Conservation (phyloP, 805 yeast genomes). For the Barnettozyma siamensis region DNA sequence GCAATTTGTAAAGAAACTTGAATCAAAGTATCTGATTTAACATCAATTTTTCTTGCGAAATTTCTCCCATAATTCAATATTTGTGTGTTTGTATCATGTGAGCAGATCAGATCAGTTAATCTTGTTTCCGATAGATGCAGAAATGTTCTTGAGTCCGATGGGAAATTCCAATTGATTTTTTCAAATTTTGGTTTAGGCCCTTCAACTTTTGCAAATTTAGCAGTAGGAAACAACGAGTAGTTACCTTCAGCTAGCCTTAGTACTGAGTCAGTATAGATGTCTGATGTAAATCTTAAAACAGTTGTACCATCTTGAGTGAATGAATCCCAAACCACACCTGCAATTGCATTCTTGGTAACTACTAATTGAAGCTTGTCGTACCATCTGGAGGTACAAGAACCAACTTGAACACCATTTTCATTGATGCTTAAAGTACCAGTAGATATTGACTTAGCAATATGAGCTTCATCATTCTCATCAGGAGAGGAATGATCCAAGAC, state of each 20-base stretch:
- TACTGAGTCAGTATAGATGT: slow-evolving; percentile 84
- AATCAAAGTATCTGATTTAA: slow-evolving; percentile 83
- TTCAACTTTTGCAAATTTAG: slow-evolving; percentile 17
- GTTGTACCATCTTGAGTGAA: slow-evolving; percentile 93
- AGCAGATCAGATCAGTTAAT: slow-evolving; percentile 73
- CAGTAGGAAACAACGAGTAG: slow-evolving; percentile 34
- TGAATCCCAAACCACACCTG: slow-evolving; percentile 88
- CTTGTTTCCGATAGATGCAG: slow-evolving; percentile 86
- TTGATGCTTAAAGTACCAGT: slow-evolving; percentile 76
- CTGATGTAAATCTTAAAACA: slow-evolving; percentile 80
- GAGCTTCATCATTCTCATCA: slow-evolving; percentile 37
- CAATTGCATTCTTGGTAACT: slow-evolving; percentile 78
- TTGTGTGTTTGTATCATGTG: slow-evolving; percentile 71
- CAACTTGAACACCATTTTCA: slow-evolving; percentile 74
- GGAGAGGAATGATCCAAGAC: slow-evolving; percentile 74
- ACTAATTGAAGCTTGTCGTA: slow-evolving; percentile 81
- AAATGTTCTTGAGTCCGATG: slow-evolving; percentile 32
- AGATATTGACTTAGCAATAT: slow-evolving; percentile 54
- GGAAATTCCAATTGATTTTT: slow-evolving; percentile 33
- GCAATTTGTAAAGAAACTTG: slow-evolving; percentile 90
- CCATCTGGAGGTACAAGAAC: slow-evolving; percentile 93
- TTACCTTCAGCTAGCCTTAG: slow-evolving; percentile 76
- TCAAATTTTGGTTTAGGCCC: slow-evolving; percentile 15
- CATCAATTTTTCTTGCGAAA: slow-evolving; percentile 70
- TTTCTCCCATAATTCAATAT: slow-evolving; percentile 76